Evolutionary conservation across 2,329 filamentous ascomycete genomes (phyloP).

Genomic region (Fusarium drepaniforme): DNA sequence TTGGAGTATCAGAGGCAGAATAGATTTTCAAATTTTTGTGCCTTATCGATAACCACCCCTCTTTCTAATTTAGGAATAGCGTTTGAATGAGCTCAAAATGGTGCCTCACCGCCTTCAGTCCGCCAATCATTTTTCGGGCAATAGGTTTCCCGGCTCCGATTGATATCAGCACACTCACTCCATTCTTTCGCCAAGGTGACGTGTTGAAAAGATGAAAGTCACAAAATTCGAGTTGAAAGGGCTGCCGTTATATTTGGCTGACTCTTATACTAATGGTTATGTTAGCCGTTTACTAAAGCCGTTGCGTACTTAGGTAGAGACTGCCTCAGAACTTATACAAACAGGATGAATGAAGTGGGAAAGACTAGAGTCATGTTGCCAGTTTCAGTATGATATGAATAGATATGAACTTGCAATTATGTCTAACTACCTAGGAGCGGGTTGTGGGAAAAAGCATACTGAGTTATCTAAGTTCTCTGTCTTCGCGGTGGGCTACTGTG

Average conservation of each 20-base stretch:
- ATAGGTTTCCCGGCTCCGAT: background rate
- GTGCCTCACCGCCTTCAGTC: constrained; percentile 49
- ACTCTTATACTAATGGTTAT: too few relatives aligned
- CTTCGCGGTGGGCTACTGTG: background rate
- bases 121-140: background rate
- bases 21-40: constrained; percentile 52
- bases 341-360: background rate
- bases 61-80: constrained; percentile 47
- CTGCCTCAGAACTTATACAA: background rate
- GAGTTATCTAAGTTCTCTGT: background rate
- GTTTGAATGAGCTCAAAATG: constrained; percentile 4
- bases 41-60: constrained; percentile 57
- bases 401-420: background rate
- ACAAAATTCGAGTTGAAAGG: background rate
- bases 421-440: background rate
- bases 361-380: background rate
- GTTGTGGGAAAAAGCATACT: background rate
- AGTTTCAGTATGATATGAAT: too few relatives aligned
- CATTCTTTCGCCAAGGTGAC: background rate
- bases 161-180: background rate
- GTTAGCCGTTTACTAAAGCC: too few relatives aligned
- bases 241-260: too few relatives aligned
- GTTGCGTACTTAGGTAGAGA: too few relatives aligned
- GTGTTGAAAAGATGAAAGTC: background rate
- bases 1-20: constrained; percentile 34